Evolutionary conservation across 192 early-diverging fungal genomes (phyloP).

Genomic region (Backusella luteola): DNA sequence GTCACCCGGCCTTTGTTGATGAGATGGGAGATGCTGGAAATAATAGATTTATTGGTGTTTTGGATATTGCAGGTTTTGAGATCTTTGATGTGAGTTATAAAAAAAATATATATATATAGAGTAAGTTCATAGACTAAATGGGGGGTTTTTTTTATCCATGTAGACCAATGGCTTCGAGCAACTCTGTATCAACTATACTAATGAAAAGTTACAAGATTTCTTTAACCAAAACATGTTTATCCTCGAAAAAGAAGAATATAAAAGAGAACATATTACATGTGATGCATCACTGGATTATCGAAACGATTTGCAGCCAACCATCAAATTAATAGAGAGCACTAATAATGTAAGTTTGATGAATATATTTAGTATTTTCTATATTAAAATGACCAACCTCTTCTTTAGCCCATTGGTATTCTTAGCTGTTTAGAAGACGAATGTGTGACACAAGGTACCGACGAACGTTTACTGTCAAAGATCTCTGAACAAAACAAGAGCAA

Average conservation of each 20-base stretch:
- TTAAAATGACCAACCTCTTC: no score
- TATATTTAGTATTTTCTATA: background rate
- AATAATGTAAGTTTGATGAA: constrained; percentile 54
- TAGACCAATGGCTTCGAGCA: constrained; percentile 97
- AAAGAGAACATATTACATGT: constrained; percentile 79
- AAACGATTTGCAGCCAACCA: constrained; percentile 95
- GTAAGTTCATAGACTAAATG: no score
- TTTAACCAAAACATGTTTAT: constrained; percentile 99
- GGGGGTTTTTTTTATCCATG: no score
- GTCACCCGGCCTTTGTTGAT: constrained; percentile 50
- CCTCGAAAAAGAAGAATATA: constrained; percentile 97
- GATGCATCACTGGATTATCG: constrained; percentile 99
- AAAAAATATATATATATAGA: background rate
- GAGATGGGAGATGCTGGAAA: constrained; percentile 44
- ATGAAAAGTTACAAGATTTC: constrained; percentile 98
- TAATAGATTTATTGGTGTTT: constrained; percentile 85
- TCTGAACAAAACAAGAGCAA: constrained; percentile 77
- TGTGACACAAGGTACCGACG: constrained; percentile 95
- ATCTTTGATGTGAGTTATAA: constrained; percentile 78
- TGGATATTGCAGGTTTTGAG: constrained; percentile 99
- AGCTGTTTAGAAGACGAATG: constrained; percentile 98
- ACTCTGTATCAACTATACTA: constrained; percentile 99
- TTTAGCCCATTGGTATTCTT: constrained; percentile 89
- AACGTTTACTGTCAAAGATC: constrained; percentile 92
- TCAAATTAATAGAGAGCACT: constrained; percentile 96